Evolutionary conservation across 192 early-diverging fungal species (phyloP).

Genomic region (Coemansia sp.): DNA sequence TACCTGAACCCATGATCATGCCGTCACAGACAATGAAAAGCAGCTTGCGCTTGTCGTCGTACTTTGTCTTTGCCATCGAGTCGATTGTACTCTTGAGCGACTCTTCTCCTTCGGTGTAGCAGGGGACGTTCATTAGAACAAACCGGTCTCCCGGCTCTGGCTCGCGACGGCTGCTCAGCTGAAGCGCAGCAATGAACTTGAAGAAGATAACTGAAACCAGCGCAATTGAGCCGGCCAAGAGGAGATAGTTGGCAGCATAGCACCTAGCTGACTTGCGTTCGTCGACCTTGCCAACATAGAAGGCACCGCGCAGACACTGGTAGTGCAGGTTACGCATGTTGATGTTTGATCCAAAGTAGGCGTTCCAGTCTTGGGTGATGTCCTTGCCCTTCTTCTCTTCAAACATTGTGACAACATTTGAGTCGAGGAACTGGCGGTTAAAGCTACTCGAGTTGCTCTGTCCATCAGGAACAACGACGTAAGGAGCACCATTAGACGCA

Average conservation of each 20-base stretch:
- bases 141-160: constrained; percentile 90
- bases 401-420: constrained; percentile 62
- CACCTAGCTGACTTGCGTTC: constrained; percentile 68
- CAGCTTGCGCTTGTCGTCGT: constrained; percentile 96
- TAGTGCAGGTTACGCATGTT: constrained; percentile 52
- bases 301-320: constrained; percentile 76
- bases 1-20: constrained; percentile 92
- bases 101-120: constrained; percentile 95
- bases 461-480: constrained; percentile 46
- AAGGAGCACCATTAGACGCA: constrained; percentile 49
- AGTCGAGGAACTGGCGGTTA: constrained; percentile 59
- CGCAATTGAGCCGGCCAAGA: constrained; percentile 73
- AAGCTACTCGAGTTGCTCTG: constrained; percentile 38
- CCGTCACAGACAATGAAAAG: constrained; percentile 94
- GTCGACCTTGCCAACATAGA: constrained; percentile 85
- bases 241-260: constrained; percentile 76
- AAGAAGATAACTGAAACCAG: constrained; percentile 82
- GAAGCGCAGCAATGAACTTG: constrained; percentile 91
- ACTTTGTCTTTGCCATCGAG: constrained; percentile 82
- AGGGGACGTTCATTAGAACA: constrained; percentile 89
- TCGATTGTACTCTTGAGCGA: constrained; percentile 89
- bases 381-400: constrained; percentile 58
- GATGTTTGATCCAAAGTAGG: constrained; percentile 43
- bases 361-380: constrained; percentile 57
- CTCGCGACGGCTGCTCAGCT: constrained; percentile 68